Evolutionary conservation across 805 yeast genomes (phyloP).

Genomic region (Wickerhamomyces rabaulensis): DNA sequence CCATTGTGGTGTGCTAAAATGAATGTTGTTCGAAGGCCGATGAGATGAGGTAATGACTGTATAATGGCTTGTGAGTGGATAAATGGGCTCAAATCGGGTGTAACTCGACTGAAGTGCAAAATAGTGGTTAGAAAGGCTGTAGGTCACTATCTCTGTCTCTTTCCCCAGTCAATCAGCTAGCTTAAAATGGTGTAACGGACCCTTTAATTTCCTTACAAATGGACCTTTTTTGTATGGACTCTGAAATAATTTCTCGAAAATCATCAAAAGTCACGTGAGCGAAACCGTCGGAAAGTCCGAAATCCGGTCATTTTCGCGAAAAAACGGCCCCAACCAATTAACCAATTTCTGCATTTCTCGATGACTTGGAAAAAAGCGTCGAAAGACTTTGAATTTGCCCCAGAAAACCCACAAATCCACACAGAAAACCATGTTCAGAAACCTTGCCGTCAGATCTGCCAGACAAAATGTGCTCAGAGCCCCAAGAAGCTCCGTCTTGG

Average conservation of each 20-base stretch:
- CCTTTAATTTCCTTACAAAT: too few relatives aligned
- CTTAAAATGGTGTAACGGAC: too few relatives aligned
- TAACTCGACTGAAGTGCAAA: too few relatives aligned
- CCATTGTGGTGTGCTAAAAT: constrained; percentile 3
- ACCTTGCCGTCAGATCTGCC: constrained; percentile 8
- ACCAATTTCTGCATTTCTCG: too few relatives aligned
- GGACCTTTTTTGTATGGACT: not conserved
- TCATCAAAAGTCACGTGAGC: not conserved
- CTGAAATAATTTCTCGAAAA: too few relatives aligned
- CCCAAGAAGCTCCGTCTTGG: not conserved
- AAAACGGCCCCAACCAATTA: too few relatives aligned
- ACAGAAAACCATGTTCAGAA: constrained; percentile 15
- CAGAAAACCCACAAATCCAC: not conserved
- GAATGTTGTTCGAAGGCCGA: not conserved
- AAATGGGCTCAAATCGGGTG: not conserved
- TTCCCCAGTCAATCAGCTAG: too few relatives aligned
- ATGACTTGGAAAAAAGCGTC: not conserved
- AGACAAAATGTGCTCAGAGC: not conserved
- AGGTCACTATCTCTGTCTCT: too few relatives aligned
- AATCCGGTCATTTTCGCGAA: not conserved
- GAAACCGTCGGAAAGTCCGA: not conserved
- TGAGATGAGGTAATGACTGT: not conserved
- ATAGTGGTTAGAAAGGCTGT: too few relatives aligned
- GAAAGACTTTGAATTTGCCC: not conserved
- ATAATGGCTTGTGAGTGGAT: not conserved